Conservation (phyloP, 768 basidiomycete genomes). For the Suillus bovinus region DNA sequence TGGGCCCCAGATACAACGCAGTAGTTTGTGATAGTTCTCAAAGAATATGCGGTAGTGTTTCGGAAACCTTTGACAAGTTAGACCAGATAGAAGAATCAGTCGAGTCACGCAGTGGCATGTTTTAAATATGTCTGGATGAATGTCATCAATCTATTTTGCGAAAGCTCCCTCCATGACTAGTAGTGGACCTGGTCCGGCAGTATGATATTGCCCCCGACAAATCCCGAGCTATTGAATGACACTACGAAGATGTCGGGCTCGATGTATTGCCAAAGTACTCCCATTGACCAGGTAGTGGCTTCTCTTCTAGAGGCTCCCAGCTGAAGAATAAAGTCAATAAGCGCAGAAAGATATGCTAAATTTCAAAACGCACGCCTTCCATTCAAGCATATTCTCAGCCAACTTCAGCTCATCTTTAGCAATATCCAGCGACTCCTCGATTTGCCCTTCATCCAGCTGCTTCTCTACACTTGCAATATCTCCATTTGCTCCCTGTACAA, state of each 20-base stretch:
- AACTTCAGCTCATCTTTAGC: slow-evolving; percentile 82
- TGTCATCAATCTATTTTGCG: slow-evolving; percentile 4
- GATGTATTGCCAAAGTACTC: slow-evolving; percentile 68
- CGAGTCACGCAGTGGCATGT: not conserved
- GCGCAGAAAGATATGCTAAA: slow-evolving; percentile 7
- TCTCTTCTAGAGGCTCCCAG: slow-evolving; percentile 88
- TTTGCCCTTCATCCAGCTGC: slow-evolving; percentile 78
- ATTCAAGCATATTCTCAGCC: slow-evolving; percentile 83
- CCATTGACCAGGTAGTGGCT: slow-evolving; percentile 84
- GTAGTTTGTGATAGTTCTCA: slow-evolving; percentile 17
- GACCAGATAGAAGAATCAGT: not conserved
- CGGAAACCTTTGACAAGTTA: slow-evolving; percentile 1
- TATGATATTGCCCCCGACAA: slow-evolving; percentile 16
- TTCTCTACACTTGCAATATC: slow-evolving; percentile 70
- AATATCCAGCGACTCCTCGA: slow-evolving; percentile 82
- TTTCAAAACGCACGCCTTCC: slow-evolving; percentile 83
- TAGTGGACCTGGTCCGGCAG: not conserved
- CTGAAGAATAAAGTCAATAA: slow-evolving; percentile 39
- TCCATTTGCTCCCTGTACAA: slow-evolving; percentile 68
- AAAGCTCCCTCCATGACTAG: not conserved
- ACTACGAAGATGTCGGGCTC: slow-evolving; percentile 34
- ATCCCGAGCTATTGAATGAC: slow-evolving; percentile 29
- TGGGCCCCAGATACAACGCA: slow-evolving; percentile 45
- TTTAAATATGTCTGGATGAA: not conserved
- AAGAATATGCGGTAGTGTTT: not conserved